phyloP scores from a whole-genome alignment of 352 stramenopile species.

The Phytopythium kandeliae region DNA sequence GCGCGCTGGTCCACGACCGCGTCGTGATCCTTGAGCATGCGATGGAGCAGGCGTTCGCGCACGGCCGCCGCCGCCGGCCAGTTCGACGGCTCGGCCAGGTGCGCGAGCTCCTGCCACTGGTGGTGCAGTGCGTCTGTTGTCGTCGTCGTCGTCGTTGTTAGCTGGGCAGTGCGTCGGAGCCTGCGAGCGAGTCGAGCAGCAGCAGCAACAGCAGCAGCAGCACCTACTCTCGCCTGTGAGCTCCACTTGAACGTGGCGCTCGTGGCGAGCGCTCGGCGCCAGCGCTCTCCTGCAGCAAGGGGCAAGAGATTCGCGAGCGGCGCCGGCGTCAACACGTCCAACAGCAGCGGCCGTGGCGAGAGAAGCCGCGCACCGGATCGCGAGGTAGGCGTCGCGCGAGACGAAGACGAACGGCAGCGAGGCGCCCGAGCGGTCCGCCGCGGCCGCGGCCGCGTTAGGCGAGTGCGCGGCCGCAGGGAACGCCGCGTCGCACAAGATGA shows the following conservation, averaged over 20 bases:
- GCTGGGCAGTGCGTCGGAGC: slow-evolving; percentile 21
- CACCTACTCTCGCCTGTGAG: slow-evolving; percentile 58
- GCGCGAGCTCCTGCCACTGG: slow-evolving; percentile 54
- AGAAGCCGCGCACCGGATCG: slow-evolving; percentile 13
- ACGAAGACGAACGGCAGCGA: slow-evolving; percentile 49
- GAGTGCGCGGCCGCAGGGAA: slow-evolving; percentile 19
- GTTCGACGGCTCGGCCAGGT: slow-evolving; percentile 37
- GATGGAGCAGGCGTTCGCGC: slow-evolving; percentile 55
- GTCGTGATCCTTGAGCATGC: slow-evolving; percentile 67
- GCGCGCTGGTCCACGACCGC: slow-evolving; percentile 32
- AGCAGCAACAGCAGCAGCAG: neutral
- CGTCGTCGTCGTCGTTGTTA: slow-evolving; percentile 9
- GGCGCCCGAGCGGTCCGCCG: slow-evolving; percentile 16
- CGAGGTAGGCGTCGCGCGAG: slow-evolving; percentile 23
- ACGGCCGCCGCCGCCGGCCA: slow-evolving; percentile 40
- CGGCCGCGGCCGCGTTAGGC: slow-evolving; percentile 14
- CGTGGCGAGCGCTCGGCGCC: no score
- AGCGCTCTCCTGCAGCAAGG: no score
- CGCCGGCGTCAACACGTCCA: neutral
- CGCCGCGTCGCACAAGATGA: slow-evolving; percentile 36
- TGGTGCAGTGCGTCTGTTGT: slow-evolving; percentile 45
- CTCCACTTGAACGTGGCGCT: slow-evolving; percentile 43
- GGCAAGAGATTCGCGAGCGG: neutral
- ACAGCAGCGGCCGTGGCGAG: neutral
- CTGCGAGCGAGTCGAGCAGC: neutral